These are phyloP conservation scores for Tricharina praecox DNA, from an alignment of 495 filamentous ascomycete genomes.

Conservation along the genomic window DNA sequence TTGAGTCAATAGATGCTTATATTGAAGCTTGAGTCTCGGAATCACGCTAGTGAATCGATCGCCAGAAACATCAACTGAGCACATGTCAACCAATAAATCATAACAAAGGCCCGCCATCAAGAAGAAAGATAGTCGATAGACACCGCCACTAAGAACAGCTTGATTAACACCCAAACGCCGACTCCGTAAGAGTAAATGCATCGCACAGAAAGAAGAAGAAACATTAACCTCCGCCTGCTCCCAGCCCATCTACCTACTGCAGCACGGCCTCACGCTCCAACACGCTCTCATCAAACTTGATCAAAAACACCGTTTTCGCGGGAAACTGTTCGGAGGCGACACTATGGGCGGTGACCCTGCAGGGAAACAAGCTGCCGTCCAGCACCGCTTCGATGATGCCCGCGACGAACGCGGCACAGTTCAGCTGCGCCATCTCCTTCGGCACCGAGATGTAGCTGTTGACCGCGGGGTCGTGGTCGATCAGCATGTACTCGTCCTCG, in stretches of 20 bases:
- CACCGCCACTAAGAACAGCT: too few species aligned
- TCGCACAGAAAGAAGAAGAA: too few species aligned
- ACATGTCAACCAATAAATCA: too few species aligned
- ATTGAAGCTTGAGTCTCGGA: too few species aligned
- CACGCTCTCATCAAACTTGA: conserved; percentile 74
- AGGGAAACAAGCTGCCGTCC: conserved; percentile 76
- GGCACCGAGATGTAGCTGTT: conserved; percentile 86
- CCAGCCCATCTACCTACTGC: not conserved
- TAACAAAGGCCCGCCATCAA: too few species aligned
- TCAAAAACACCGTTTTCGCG: conserved; percentile 81
- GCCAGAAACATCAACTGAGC: too few species aligned
- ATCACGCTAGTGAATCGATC: too few species aligned
- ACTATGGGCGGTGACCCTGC: conserved; percentile 80
- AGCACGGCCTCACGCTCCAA: conserved; percentile 74
- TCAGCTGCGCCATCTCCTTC: conserved; percentile 85
- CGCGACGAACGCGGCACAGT: conserved; percentile 89
- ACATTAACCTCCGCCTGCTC: too few species aligned
- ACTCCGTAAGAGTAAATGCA: too few species aligned
- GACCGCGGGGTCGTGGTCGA: conserved; percentile 89
- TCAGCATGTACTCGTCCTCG: conserved; percentile 93
- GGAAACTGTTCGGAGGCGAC: conserved; percentile 78
- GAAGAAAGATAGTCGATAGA: too few species aligned
- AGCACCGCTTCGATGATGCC: conserved; percentile 91
- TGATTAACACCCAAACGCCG: too few species aligned
- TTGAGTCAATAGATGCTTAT: too few species aligned